Evolutionary conservation across 345 rosid genomes (phyloP).

Genomic region (Gossypioides kirkii): DNA sequence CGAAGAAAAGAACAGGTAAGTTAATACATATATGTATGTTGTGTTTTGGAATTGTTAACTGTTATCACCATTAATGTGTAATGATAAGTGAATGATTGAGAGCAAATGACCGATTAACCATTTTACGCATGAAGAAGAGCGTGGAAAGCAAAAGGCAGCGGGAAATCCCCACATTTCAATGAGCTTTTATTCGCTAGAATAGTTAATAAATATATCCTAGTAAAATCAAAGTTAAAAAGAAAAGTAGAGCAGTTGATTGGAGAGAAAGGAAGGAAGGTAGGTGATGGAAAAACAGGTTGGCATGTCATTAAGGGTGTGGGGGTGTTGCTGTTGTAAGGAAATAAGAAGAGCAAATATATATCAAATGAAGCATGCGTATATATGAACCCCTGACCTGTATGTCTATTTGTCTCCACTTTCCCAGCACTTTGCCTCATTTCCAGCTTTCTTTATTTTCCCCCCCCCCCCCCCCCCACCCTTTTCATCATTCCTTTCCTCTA

Average conservation of each 20-base stretch:
- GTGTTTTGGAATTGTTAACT: neutral
- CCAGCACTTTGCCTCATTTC: neutral
- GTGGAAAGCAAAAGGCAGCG: neutral
- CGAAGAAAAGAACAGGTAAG: too few relatives aligned
- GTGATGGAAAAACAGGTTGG: slow-evolving; percentile 1
- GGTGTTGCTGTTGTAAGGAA: neutral
- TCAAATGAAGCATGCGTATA: neutral
- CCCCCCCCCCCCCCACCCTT: neutral
- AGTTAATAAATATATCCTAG: neutral
- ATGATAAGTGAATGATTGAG: slow-evolving; percentile 1
- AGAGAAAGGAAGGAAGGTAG: neutral
- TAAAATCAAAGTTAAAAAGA: neutral
- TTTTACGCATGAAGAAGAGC: neutral
- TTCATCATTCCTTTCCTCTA: neutral
- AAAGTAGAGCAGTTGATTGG: neutral
- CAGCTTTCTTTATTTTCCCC: neutral
- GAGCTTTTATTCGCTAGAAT: neutral
- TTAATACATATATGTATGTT: too few relatives aligned
- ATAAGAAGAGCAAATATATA: neutral
- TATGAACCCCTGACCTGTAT: neutral
- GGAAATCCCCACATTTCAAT: neutral
- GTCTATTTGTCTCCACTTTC: neutral
- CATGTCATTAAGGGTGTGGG: neutral
- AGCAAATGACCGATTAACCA: neutral
- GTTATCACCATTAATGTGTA: neutral